Percentiles rank a stretch among this genome's conserved stretches.
Evolutionary conservation across 176 grass and related monocot species (phyloP).

Genomic region (Aegilops umbellulata): DNA sequence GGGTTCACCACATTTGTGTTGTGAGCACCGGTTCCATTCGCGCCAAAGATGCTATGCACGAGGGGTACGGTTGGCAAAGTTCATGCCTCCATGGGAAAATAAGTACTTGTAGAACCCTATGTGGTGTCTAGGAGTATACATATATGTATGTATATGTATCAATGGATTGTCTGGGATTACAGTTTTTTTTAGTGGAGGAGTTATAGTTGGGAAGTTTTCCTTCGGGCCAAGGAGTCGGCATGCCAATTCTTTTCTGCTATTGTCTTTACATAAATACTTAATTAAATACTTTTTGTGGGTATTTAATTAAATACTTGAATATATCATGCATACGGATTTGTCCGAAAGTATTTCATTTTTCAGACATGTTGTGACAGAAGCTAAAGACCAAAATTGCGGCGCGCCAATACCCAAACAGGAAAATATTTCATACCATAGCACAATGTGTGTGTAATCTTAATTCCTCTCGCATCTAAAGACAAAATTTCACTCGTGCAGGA

Average conservation of each 20-base stretch:
- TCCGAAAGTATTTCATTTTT: neutral
- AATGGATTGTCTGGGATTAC: too few species aligned
- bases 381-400: neutral
- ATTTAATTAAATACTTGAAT: too few species aligned
- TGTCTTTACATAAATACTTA: too few species aligned
- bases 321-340: neutral
- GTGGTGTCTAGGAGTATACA: too few species aligned
- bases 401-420: neutral
- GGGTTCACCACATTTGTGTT: neutral
- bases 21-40: neutral
- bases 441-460: neutral
- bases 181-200: too few species aligned
- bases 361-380: neutral
- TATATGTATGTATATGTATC: too few species aligned
- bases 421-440: neutral
- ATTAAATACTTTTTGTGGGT: too few species aligned
- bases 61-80: neutral
- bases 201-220: too few species aligned
- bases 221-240: too few species aligned
- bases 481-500: neutral
- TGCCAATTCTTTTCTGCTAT: too few species aligned
- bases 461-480: neutral
- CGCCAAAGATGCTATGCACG: neutral
- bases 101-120: neutral
- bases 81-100: neutral